Percentiles rank a stretch among this genome's conserved stretches.
These are phyloP conservation scores for Yarrowia sp. DNA, from an alignment of 805 yeast genomes.

Conservation along the genomic window DNA sequence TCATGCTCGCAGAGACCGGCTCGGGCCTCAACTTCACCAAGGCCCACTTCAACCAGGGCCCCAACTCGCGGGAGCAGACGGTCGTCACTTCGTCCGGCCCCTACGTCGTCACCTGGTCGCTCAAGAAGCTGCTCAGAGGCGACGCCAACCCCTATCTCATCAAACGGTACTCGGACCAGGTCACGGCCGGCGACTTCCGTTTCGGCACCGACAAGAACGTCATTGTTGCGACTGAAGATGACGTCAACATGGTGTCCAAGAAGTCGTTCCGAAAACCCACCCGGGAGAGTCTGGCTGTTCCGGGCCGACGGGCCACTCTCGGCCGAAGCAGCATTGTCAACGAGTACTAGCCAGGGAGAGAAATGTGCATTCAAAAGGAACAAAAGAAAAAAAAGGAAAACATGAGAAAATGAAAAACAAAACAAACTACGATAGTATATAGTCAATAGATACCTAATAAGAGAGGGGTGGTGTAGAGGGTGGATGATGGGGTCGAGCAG, in stretches of 20 bases:
- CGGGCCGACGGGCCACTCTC: conserved; percentile 4
- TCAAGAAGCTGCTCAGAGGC: conserved; percentile 63
- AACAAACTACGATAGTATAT: not conserved
- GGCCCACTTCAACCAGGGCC: conserved; percentile 79
- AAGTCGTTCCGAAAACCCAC: conserved; percentile 66
- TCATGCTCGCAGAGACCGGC: conserved; percentile 60
- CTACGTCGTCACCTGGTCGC: conserved; percentile 80
- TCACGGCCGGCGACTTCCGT: conserved; percentile 80
- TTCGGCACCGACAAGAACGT: conserved; percentile 75
- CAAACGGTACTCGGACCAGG: conserved; percentile 63
- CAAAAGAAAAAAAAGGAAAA: not conserved
- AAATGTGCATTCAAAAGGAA: not conserved
- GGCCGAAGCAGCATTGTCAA: conserved; percentile 23
- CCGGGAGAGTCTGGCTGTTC: conserved; percentile 54
- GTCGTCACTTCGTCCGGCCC: conserved; percentile 84
- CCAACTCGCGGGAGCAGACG: conserved; percentile 67
- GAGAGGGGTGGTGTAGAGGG: too few species aligned
- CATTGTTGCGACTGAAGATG: conserved; percentile 75
- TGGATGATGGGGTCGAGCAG: too few species aligned
- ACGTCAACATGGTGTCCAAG: conserved; percentile 73
- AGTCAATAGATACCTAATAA: conserved; percentile 12
- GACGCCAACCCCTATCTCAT: conserved; percentile 66
- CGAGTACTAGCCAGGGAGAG: not conserved
- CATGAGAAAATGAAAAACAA: not conserved
- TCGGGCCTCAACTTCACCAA: conserved; percentile 65